Conservation (phyloP, 352 stramenopile genomes). For the Phytophthora sojae region DNA sequence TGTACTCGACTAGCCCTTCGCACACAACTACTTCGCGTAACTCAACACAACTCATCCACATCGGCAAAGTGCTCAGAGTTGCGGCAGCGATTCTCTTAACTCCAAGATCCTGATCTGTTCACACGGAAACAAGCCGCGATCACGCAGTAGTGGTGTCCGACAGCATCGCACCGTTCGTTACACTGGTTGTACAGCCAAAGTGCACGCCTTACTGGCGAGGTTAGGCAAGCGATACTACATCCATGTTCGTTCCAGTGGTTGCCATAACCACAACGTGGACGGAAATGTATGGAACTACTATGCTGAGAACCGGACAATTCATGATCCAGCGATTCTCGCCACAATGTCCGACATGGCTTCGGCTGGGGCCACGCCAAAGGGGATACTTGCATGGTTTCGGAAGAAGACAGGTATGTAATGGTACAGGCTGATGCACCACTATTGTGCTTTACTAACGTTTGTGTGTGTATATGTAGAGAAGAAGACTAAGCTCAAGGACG, state of each 20-base stretch:
- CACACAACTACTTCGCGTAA: neutral
- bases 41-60: neutral
- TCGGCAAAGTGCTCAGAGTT: neutral
- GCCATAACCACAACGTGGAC: neutral
- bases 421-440: no score
- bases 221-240: neutral
- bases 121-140: no score
- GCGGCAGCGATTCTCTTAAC: neutral
- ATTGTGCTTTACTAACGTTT: no score
- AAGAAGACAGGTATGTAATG: neutral
- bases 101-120: no score
- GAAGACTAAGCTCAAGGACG: neutral
- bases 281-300: neutral
- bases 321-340: neutral
- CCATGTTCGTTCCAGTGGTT: neutral
- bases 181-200: neutral
- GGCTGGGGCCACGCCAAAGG: neutral
- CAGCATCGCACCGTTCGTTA: neutral
- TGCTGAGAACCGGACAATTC: neutral
- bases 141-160: neutral
- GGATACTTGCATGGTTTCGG: neutral
- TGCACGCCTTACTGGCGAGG: neutral
- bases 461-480: neutral
- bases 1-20: neutral
- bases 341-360: neutral